phyloP scores from a whole-genome alignment of 2,329 filamentous ascomycete species.

The Xylaria multiplex region DNA sequence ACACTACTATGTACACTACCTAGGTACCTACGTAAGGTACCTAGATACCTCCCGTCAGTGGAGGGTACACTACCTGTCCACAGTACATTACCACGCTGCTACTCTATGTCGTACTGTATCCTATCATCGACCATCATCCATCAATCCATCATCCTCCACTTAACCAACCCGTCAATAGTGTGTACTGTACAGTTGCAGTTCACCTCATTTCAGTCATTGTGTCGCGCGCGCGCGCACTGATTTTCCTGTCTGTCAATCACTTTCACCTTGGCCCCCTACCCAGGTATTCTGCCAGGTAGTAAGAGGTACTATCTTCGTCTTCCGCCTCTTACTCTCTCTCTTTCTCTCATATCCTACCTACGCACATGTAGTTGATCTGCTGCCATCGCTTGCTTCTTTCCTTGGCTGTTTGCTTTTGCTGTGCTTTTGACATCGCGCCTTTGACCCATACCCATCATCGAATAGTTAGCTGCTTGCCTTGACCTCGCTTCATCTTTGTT shows the following conservation, averaged over 20 bases:
- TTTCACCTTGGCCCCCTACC: not conserved
- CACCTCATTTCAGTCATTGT: constrained; percentile 21
- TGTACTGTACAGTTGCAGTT: constrained; percentile 20
- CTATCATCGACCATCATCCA: constrained; percentile 10
- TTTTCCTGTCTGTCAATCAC: constrained; percentile 12
- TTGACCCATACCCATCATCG: not conserved
- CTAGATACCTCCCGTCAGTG: no score
- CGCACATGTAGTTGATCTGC: not conserved
- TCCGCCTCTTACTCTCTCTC: not conserved
- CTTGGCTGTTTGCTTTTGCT: not conserved
- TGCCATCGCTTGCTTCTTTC: not conserved
- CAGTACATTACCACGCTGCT: not conserved
- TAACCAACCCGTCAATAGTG: constrained; percentile 19
- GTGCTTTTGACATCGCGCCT: constrained; percentile 2
- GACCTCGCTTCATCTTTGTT: not conserved
- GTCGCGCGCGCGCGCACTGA: constrained; percentile 22
- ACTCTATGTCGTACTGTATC: not conserved
- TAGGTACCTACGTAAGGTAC: not conserved
- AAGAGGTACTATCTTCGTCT: not conserved
- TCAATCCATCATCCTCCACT: constrained; percentile 28
- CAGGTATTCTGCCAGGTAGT: no score
- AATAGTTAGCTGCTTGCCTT: not conserved
- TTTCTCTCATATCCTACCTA: not conserved
- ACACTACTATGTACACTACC: not conserved
- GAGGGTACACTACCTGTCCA: not conserved